Evolutionary conservation across 208 protist species (phyloP).

Genomic region (Porcisia hertigi): DNA sequence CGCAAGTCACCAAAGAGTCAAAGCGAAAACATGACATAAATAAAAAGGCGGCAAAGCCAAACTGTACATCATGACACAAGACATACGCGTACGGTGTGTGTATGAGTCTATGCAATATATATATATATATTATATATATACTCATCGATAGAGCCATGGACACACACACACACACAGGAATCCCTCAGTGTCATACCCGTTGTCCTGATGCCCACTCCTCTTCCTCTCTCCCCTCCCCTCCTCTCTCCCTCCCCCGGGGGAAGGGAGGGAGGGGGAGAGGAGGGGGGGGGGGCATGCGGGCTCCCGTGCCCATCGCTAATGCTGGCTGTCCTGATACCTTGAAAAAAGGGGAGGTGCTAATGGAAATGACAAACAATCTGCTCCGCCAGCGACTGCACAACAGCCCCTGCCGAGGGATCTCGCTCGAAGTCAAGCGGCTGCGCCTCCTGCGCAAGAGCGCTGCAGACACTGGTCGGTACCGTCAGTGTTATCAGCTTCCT

Average conservation of each 20-base stretch:
- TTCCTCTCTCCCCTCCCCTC: not conserved
- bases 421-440: not conserved
- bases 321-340: not conserved
- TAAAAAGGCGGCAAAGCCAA: not conserved
- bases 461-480: not conserved
- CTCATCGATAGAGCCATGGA: too few relatives aligned
- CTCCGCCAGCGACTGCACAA: constrained; percentile 2
- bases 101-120: too few relatives aligned
- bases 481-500: constrained; percentile 1
- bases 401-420: not conserved
- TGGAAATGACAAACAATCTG: constrained; percentile 1
- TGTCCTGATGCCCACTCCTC: not conserved
- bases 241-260: not conserved
- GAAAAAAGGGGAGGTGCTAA: not conserved
- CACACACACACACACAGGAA: not conserved
- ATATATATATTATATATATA: too few relatives aligned
- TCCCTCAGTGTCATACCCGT: not conserved
- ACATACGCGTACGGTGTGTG: too few relatives aligned
- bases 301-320: not conserved
- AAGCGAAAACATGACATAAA: not conserved
- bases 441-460: not conserved
- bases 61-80: not conserved
- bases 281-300: not conserved
- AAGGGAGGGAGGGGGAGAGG: not conserved
- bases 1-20: not conserved